These are phyloP conservation scores for Chaetomiaceae sp. DNA, from an alignment of 2,329 filamentous ascomycete genomes.

Conservation along the genomic window DNA sequence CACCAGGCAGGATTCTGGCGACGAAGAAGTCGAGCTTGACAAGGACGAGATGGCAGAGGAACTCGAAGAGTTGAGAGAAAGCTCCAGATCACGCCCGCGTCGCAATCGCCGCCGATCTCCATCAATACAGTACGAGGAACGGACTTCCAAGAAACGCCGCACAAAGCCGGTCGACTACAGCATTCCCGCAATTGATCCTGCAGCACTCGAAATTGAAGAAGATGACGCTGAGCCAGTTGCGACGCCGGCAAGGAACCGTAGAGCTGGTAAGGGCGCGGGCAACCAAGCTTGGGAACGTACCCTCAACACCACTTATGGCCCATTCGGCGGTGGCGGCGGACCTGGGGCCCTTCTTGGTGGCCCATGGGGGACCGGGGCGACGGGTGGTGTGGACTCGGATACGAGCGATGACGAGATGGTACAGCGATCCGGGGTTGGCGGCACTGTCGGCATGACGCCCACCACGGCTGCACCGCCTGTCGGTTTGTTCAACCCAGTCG, in stretches of 20 bases:
- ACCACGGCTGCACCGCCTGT: constrained; percentile 46
- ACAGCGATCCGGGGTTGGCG: constrained; percentile 54
- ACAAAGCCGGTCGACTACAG: constrained; percentile 77
- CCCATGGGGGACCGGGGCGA: constrained; percentile 68
- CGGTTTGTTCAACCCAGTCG: constrained; percentile 37
- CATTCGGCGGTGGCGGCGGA: constrained; percentile 82
- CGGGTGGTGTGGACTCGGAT: constrained; percentile 82
- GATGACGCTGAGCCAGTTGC: constrained; percentile 67
- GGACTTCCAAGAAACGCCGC: constrained; percentile 47
- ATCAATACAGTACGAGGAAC: constrained; percentile 57
- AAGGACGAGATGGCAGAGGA: constrained; percentile 63
- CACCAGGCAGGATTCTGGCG: constrained; percentile 47
- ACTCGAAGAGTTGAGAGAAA: constrained; percentile 56
- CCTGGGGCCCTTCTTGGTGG: constrained; percentile 67
- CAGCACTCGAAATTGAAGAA: constrained; percentile 56
- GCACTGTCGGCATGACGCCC: constrained; percentile 59
- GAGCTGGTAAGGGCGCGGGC: constrained; percentile 55
- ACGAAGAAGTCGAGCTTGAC: constrained; percentile 56
- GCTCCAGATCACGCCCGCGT: constrained; percentile 47
- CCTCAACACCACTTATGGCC: constrained; percentile 84
- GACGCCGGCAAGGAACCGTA: constrained; percentile 64
- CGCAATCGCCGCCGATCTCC: constrained; percentile 49
- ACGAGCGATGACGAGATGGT: constrained; percentile 91
- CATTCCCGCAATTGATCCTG: constrained; percentile 70
- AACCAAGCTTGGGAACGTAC: constrained; percentile 67